Evolutionary conservation across 352 stramenopile species (phyloP), one percentile per base, ranked within the genome.

Genomic region (Pythium rishiriense): DNA sequence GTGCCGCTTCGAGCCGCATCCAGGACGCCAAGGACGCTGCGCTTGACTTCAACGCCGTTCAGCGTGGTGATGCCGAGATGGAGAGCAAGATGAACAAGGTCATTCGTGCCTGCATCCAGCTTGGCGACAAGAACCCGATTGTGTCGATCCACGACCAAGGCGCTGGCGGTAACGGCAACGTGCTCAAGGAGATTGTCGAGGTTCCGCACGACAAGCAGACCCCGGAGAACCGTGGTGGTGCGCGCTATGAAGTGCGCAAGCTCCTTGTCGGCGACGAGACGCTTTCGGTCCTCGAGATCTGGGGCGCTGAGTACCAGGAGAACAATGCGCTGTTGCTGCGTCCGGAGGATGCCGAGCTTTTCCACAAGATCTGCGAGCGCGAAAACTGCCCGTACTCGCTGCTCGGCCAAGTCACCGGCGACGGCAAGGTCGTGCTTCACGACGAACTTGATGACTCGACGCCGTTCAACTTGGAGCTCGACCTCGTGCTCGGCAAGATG

Each of bases 251-350:
- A 66, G 93, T 99, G 65, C 86, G 97, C 33, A 96, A 98, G 73
- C 95, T 98, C 6, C 85, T 98, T 26, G 77, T 99, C 37, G 98
- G 98, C 9, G 98, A 99, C 69, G 88, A 98, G 21, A 99, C 97
- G n/a, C 79, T 99, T 22, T 98, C 94, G 12, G 97, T 99, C 28
- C 81, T 99, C 8, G 98, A 99, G 83, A 99, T 99, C 61, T 99
- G 97, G 97, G 97, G 97, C 37, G 97, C 97, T 17, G 98, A 99
- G 86, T 99, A 99, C 80, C 98, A 99, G 82, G 98, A 99, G 76
- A 99, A 99, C 72, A 98, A 99, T 69, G 97, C 94, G 24, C 76
- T 99, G 22, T 76, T 99, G 26, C 90, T 99, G 48, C 82, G 85
- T 49, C 84, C 93, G 8, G 81, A 96, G 48, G 87, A 98, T 62